Conservation (phyloP, 2,329 filamentous ascomycete species). For the Cladosporium sp. region DNA sequence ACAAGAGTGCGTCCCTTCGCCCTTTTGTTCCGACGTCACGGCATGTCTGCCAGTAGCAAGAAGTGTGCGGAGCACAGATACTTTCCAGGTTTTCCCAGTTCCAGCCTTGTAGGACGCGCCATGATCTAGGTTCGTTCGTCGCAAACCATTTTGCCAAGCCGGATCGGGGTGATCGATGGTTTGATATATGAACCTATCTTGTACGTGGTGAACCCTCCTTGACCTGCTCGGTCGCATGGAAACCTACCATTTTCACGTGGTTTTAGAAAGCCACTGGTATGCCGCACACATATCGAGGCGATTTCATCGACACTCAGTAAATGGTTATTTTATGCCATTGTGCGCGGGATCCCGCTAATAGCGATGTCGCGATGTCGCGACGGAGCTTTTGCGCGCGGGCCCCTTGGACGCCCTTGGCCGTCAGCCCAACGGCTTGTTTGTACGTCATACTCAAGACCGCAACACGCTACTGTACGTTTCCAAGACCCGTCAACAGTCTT, state of each 20-base stretch:
- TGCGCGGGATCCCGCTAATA: not conserved
- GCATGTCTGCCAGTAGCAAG: not conserved
- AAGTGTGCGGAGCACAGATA: slow-evolving; percentile 6
- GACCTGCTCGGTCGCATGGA: no score
- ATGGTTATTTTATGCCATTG: no score
- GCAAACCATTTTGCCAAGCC: slow-evolving; percentile 11
- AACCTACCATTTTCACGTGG: no score
- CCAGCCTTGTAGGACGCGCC: not conserved
- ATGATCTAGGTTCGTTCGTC: slow-evolving; percentile 10
- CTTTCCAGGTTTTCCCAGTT: slow-evolving; percentile 7
- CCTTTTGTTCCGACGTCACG: not conserved
- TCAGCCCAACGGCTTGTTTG: not conserved
- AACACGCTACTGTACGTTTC: not conserved
- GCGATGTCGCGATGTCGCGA: not conserved
- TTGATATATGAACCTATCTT: not conserved
- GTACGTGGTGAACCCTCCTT: not conserved
- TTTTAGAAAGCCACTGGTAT: no score
- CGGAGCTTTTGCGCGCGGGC: not conserved
- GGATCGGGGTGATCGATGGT: not conserved
- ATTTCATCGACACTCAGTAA: no score
- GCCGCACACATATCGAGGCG: no score
- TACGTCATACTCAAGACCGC: not conserved
- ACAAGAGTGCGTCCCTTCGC: not conserved
- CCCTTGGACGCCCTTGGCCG: not conserved
- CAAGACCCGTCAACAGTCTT: not conserved